These are phyloP conservation scores for Calonectria pauciramosa DNA, from an alignment of 2,329 filamentous ascomycete genomes.

Conservation along the genomic window DNA sequence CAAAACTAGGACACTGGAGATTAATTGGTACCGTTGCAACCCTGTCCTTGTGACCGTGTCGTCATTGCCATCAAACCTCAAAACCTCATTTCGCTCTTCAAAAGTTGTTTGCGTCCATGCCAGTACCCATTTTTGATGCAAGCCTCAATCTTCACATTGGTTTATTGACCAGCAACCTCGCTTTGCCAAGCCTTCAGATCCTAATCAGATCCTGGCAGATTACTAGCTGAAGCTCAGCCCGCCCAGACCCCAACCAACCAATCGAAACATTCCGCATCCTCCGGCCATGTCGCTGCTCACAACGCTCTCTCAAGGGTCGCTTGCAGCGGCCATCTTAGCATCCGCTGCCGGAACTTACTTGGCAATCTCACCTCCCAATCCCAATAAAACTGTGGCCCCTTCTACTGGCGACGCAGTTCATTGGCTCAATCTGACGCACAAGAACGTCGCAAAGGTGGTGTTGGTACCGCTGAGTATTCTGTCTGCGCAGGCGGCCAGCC, in stretches of 20 bases:
- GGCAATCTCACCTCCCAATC: conserved; percentile 50
- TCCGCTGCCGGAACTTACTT: conserved; percentile 49
- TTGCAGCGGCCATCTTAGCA: conserved; percentile 43
- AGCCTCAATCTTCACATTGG: background rate
- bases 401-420: conserved; percentile 41
- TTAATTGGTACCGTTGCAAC: background rate
- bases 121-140: background rate
- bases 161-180: background rate
- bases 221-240: too few species aligned
- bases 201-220: background rate
- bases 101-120: background rate
- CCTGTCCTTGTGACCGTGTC: background rate
- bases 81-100: background rate
- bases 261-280: background rate
- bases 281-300: conserved; percentile 21
- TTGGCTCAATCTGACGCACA: conserved; percentile 43
- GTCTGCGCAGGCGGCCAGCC: conserved; percentile 39
- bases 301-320: conserved; percentile 31
- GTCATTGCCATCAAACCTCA: background rate
- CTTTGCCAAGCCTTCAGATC: too few species aligned
- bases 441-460: conserved; percentile 38
- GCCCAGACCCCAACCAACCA: too few species aligned
- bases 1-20: background rate
- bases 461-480: conserved; percentile 42
- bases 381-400: conserved; percentile 24